Percentiles rank a stretch among this genome's conserved stretches.
phyloP scores from a whole-genome alignment of 2,329 filamentous ascomycete genomes.

The Pseudogymnoascus sp. region DNA sequence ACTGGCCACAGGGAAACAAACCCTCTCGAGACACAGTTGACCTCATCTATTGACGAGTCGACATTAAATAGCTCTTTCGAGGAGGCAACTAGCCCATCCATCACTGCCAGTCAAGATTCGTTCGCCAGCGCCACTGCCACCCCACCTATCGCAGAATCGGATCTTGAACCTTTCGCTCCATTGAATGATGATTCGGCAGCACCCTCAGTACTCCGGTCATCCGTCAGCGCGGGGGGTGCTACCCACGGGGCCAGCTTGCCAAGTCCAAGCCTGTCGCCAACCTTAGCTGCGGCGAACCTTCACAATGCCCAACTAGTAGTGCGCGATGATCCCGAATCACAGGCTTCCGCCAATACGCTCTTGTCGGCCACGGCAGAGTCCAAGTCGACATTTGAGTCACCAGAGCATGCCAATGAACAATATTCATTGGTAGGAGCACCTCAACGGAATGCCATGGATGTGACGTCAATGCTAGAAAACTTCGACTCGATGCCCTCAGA shows the following conservation, averaged over 20 bases:
- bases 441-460: slow-evolving; percentile 55
- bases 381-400: slow-evolving; percentile 26
- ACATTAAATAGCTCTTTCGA: slow-evolving; percentile 34
- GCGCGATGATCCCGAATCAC: slow-evolving; percentile 22
- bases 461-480: slow-evolving; percentile 77
- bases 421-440: slow-evolving; percentile 24
- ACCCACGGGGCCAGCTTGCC: slow-evolving; percentile 76
- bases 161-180: slow-evolving; percentile 54
- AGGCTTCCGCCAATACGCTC: slow-evolving; percentile 16
- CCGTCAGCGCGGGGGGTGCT: slow-evolving; percentile 21
- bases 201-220: slow-evolving; percentile 37
- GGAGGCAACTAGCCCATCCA: slow-evolving; percentile 19
- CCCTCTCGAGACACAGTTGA: slow-evolving; percentile 29
- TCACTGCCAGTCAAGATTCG: slow-evolving; percentile 39
- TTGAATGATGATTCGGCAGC: slow-evolving; percentile 42
- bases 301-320: slow-evolving; percentile 22
- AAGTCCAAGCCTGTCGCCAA: slow-evolving; percentile 89
- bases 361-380: slow-evolving; percentile 21
- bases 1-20: slow-evolving; percentile 15
- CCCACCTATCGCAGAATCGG: slow-evolving; percentile 67
- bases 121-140: slow-evolving; percentile 60
- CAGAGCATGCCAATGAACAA: slow-evolving; percentile 18
- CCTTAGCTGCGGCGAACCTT: slow-evolving; percentile 62
- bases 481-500: slow-evolving; percentile 88
- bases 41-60: slow-evolving; percentile 38